phyloP scores from a whole-genome alignment of 768 basidiomycete species.

The Suillus fuscotomentosus region DNA sequence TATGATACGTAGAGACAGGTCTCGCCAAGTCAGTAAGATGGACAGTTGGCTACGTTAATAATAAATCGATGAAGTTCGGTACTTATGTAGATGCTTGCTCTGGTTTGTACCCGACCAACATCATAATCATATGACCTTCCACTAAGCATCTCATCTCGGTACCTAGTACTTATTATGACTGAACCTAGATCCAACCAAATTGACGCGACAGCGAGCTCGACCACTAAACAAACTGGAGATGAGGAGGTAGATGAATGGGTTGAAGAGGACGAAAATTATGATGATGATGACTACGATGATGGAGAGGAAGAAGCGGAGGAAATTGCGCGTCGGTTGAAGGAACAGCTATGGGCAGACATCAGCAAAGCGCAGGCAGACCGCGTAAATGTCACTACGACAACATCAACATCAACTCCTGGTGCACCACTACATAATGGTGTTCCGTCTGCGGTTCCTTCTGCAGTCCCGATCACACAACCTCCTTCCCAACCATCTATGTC shows the following conservation, averaged over 20 bases:
- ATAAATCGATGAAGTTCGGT: neutral
- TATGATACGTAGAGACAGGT: neutral
- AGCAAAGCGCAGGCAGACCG: constrained; percentile 57
- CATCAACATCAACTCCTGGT: neutral
- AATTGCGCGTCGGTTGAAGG: constrained; percentile 71
- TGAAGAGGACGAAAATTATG: constrained; percentile 44
- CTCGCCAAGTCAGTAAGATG: neutral
- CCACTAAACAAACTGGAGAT: neutral
- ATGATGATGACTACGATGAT: constrained; percentile 57
- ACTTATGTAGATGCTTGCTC: neutral
- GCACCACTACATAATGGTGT: neutral
- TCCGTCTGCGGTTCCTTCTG: neutral
- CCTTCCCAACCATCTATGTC: neutral
- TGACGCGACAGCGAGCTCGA: neutral
- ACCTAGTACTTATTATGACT: neutral
- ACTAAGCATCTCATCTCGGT: neutral
- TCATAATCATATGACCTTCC: neutral
- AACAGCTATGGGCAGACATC: constrained; percentile 77
- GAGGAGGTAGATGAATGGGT: constrained; percentile 32
- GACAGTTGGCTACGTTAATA: neutral
- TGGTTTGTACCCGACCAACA: neutral
- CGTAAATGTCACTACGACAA: constrained; percentile 17
- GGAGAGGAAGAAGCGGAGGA: constrained; percentile 69
- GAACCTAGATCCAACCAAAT: neutral
- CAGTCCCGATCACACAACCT: constrained; percentile 1